Conservation (phyloP, 2,329 filamentous ascomycete species). For the Colletotrichum chrysophilum region DNA sequence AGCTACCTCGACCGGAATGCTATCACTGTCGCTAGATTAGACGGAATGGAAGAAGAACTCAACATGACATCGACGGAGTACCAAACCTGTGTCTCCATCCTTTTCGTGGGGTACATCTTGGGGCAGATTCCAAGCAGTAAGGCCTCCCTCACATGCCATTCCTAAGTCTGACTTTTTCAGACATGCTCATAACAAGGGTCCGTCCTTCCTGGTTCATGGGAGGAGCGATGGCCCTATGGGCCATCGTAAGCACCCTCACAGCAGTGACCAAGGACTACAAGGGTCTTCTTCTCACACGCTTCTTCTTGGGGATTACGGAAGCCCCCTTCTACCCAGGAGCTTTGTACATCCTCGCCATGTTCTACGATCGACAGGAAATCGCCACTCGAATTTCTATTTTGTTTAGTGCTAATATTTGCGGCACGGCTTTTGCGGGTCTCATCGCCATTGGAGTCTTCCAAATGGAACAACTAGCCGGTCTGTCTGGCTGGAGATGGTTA, state of each 20-base stretch:
- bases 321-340: conserved; percentile 29
- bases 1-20: conserved; percentile 27
- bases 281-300: conserved; percentile 36
- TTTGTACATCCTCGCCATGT: conserved; percentile 29
- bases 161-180: not conserved
- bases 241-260: conserved; percentile 24
- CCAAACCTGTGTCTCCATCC: conserved; percentile 20
- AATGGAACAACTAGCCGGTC: conserved; percentile 45
- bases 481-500: conserved; percentile 53
- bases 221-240: conserved; percentile 16
- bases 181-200: conserved; percentile 16
- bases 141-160: conserved; percentile 19
- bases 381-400: conserved; percentile 39
- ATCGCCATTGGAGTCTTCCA: conserved; percentile 30
- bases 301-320: conserved; percentile 38
- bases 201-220: conserved; percentile 10
- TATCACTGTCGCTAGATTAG: conserved; percentile 16
- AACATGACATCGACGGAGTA: conserved; percentile 32
- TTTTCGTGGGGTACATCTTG: conserved; percentile 34
- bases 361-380: conserved; percentile 44
- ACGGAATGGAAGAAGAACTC: conserved; percentile 28
- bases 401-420: conserved; percentile 34
- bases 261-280: conserved; percentile 35
- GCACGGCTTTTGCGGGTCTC: conserved; percentile 27
- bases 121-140: conserved; percentile 31